These are phyloP conservation scores for Vaccinium vitisidaea DNA, from an alignment of 148 eudicot genomes.

Conservation along the genomic window DNA sequence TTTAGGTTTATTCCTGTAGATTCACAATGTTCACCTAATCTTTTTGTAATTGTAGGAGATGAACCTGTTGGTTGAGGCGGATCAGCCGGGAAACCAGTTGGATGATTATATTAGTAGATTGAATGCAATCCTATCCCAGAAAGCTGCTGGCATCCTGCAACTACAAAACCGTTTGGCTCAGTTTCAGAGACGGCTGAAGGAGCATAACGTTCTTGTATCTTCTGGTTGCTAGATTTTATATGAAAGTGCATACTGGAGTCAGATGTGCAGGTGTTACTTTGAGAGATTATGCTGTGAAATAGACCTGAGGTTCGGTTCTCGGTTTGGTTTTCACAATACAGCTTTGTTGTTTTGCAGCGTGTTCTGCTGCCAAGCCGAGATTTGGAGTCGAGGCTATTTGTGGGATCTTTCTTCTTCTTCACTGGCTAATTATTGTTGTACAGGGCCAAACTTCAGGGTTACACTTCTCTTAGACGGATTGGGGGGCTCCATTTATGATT, in stretches of 20 bases:
- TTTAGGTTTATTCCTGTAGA: background rate
- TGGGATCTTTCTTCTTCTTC: background rate
- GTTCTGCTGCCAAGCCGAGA: background rate
- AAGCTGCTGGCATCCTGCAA: conserved; percentile 81
- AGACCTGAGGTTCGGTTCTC: background rate
- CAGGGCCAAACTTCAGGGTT: background rate
- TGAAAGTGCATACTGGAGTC: conserved; percentile 5
- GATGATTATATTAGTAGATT: conserved; percentile 74
- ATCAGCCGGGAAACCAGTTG: conserved; percentile 87
- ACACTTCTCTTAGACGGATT: background rate
- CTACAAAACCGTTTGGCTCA: conserved; percentile 79
- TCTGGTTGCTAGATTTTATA: conserved; percentile 44
- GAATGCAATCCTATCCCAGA: conserved; percentile 79
- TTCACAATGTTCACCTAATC: background rate
- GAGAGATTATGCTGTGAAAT: background rate
- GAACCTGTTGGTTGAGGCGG: conserved; percentile 88
- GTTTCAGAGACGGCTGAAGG: conserved; percentile 82
- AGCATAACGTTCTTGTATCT: conserved; percentile 70
- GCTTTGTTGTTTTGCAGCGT: background rate
- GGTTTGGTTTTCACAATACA: background rate
- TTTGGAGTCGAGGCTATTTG: background rate
- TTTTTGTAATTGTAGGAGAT: conserved; percentile 58
- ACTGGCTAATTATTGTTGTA: background rate
- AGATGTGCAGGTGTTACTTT: background rate
- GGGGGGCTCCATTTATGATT: background rate